Conservation (phyloP, 306 rosid species). For the Herpetospermum pedunculosum region DNA sequence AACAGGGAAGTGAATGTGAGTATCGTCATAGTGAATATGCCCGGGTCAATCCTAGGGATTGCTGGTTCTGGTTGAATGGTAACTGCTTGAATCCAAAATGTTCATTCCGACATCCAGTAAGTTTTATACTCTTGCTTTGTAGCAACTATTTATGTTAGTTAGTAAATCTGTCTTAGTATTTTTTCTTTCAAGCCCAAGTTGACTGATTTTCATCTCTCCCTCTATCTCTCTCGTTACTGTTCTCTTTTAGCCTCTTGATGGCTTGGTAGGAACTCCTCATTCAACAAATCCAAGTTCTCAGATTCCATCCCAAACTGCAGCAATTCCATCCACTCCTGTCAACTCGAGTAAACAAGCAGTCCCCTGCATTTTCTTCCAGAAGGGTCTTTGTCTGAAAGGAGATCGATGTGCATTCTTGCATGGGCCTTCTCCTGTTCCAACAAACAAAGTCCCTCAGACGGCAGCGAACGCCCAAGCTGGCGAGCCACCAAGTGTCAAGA, state of each 20-base stretch:
- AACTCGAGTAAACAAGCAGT: constrained; percentile 58
- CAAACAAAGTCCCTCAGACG: constrained; percentile 39
- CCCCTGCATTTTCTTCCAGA: constrained; percentile 83
- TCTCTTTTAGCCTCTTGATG: constrained; percentile 69
- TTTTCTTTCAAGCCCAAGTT: not conserved
- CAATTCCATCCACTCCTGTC: constrained; percentile 29
- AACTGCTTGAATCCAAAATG: constrained; percentile 92
- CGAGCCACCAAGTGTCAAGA: constrained; percentile 38
- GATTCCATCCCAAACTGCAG: constrained; percentile 29
- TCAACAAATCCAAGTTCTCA: constrained; percentile 45
- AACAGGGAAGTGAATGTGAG: constrained; percentile 88
- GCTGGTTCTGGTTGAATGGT: constrained; percentile 92
- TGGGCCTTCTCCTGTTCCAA: constrained; percentile 37
- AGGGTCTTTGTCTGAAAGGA: constrained; percentile 82
- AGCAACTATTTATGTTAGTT: not conserved
- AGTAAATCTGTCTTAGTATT: not conserved
- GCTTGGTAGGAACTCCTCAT: constrained; percentile 53
- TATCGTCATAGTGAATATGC: constrained; percentile 97
- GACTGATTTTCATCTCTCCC: not conserved
- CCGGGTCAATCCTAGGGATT: constrained; percentile 88
- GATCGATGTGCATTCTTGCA: constrained; percentile 79
- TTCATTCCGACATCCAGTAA: constrained; percentile 88
- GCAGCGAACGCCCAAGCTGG: constrained; percentile 25
- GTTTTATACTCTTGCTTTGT: constrained; percentile 17
- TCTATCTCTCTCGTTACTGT: not conserved